Base-by-base conservation (phyloP, 2,329 filamentous ascomycete species). In the Fusarium sp. region DNA sequence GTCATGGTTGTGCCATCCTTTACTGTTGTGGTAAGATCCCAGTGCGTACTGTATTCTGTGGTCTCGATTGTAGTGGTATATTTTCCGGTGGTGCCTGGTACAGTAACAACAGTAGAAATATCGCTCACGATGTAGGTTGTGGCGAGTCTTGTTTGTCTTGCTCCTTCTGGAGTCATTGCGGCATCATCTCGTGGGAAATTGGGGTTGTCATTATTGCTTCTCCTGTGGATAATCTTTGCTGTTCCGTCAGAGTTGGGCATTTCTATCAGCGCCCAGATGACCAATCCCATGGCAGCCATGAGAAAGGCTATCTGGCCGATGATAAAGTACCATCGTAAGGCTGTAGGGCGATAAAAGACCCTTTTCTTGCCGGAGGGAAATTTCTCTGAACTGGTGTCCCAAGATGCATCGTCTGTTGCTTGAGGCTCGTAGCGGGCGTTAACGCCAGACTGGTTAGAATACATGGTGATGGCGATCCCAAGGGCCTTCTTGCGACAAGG, bases 271-370 rank as follows among this genome's bases (percentile, higher is more conserved):
- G 75, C 75, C 70, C 72, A 77, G 14, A 76, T 35, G 12, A 75
- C 68, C 7, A 77, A 59, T 10, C 72, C 75, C 72, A 75, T 73
- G 5, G 64, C 58, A 4, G 38, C 65, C 45, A 74, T 38, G 37
- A 77, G 60, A 44, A 70, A 65, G 12, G 58, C 14, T 23, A 77
- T 67, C 23, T 75, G 60, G 1, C 52, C 54, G 4, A 70, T 32
- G 10, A 77, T 62, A 27, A 73, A 77, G 55, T 76, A 74, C 75
- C 75, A 77, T 62, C 75, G 57, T 30, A 77, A 46, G 23, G 75
- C 72, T 30, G 75, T 77, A 7, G 75, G 75, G 15, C 63, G 70
- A 41, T 77, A 77, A 49, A 75, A 70, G 15, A 67, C 48, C 27
- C 57, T 63, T 37, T 71, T 75, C 41, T 45, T 64, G n/a, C 46